These are phyloP conservation scores for Sugiyamaella smithiae DNA, from an alignment of 805 yeast species.

Conservation along the genomic window DNA sequence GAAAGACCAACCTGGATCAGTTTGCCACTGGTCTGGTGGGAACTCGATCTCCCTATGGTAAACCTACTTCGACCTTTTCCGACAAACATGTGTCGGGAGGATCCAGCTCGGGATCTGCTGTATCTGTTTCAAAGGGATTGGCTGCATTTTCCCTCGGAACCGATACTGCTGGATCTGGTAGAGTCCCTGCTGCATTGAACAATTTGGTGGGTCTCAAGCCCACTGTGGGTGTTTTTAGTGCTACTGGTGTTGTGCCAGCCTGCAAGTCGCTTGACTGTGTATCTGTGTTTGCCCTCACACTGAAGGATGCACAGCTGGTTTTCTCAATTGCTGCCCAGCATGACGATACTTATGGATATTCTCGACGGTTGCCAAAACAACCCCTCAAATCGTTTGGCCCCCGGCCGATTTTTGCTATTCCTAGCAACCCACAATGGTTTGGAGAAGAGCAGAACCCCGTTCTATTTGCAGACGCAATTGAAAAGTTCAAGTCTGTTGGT, in stretches of 20 bases:
- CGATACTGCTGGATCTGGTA: conserved; percentile 97
- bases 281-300: conserved; percentile 73
- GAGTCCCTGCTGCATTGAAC: conserved; percentile 95
- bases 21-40: conserved; percentile 98
- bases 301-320: conserved; percentile 78
- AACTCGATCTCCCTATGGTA: conserved; percentile 91
- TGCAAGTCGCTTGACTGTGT: conserved; percentile 93
- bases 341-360: conserved; percentile 76
- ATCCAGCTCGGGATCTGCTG: conserved; percentile 94
- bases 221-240: conserved; percentile 80
- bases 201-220: conserved; percentile 92
- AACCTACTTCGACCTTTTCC: conserved; percentile 76
- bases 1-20: conserved; percentile 94
- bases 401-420: conserved; percentile 71
- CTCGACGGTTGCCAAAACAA: conserved; percentile 68
- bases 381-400: conserved; percentile 58
- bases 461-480: conserved; percentile 61
- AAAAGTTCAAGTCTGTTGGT: conserved; percentile 48
- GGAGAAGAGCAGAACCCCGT: conserved; percentile 77
- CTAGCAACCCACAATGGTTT: conserved; percentile 69
- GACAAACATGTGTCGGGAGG: conserved; percentile 87
- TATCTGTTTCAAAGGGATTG: conserved; percentile 82
- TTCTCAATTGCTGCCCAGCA: conserved; percentile 69
- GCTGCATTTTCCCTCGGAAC: conserved; percentile 92
- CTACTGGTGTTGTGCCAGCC: conserved; percentile 95